Conservation (phyloP, 371 early-diverging fungal genomes). For the Mortierella sp. region DNA sequence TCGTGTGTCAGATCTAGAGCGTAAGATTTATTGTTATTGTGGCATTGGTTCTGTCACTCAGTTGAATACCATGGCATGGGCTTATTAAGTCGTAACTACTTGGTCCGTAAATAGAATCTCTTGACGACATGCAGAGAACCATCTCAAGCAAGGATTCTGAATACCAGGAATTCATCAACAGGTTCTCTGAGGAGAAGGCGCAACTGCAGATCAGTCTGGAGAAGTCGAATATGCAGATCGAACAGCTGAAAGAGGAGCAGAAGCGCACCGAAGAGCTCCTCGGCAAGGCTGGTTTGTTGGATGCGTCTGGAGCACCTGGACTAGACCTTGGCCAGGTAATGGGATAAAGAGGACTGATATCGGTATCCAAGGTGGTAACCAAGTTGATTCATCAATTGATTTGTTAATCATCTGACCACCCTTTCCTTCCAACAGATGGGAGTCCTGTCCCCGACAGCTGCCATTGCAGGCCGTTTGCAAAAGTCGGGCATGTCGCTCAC, state of each 20-base stretch:
- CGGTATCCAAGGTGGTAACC: background rate
- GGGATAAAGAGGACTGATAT: background rate
- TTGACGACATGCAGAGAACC: slow-evolving; percentile 35
- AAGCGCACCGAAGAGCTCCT: slow-evolving; percentile 51
- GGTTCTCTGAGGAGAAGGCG: slow-evolving; percentile 33
- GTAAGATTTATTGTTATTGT: slow-evolving; percentile 8
- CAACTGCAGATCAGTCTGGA: slow-evolving; percentile 44
- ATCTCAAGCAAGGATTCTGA: slow-evolving; percentile 33
- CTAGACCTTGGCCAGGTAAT: slow-evolving; percentile 38
- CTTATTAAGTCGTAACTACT: background rate
- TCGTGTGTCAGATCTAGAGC: slow-evolving; percentile 62
- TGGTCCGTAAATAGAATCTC: slow-evolving; percentile 15
- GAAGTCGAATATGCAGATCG: slow-evolving; percentile 44
- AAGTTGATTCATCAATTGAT: too few species aligned
- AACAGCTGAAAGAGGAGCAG: slow-evolving; percentile 54
- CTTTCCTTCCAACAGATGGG: slow-evolving; percentile 16
- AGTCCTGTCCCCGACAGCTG: slow-evolving; percentile 70
- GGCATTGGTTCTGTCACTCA: background rate
- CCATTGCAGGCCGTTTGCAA: slow-evolving; percentile 59
- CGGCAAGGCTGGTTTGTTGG: slow-evolving; percentile 38
- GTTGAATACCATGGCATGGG: background rate
- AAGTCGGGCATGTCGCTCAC: slow-evolving; percentile 69
- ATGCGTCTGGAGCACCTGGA: slow-evolving; percentile 18
- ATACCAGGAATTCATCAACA: slow-evolving; percentile 25
- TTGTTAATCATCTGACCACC: too few species aligned